These are phyloP conservation scores for Talaromyces stipitatus DNA, from an alignment of 495 filamentous ascomycete genomes.

Conservation along the genomic window DNA sequence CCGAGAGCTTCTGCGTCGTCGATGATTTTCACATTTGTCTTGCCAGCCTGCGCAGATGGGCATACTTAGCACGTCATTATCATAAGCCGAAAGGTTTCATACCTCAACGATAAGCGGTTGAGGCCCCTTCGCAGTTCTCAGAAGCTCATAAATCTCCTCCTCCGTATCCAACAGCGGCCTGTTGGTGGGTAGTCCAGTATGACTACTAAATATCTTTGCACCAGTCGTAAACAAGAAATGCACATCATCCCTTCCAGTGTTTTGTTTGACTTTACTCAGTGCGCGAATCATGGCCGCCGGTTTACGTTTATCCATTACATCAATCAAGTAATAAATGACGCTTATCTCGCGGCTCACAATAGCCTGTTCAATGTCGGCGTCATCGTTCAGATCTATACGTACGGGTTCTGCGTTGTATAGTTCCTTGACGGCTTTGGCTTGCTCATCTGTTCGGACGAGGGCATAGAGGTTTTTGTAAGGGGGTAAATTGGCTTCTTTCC, in stretches of 20 bases:
- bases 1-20: constrained; percentile 27
- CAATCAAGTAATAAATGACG: constrained; percentile 36
- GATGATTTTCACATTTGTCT: constrained; percentile 28
- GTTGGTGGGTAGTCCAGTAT: constrained; percentile 22
- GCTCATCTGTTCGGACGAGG: constrained; percentile 32
- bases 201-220: constrained; percentile 25
- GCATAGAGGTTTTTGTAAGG: constrained; percentile 33
- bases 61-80: constrained; percentile 8
- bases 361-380: constrained; percentile 14
- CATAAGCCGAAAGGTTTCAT: neutral
- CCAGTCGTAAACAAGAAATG: constrained; percentile 38
- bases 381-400: constrained; percentile 20
- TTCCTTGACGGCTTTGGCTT: constrained; percentile 30
- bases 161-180: constrained; percentile 33
- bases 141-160: constrained; percentile 30
- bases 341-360: constrained; percentile 36
- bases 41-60: constrained; percentile 18
- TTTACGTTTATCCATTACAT: constrained; percentile 11
- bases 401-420: constrained; percentile 35
- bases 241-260: constrained; percentile 25
- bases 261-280: constrained; percentile 29
- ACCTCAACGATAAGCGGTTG: constrained; percentile 8
- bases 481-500: constrained; percentile 24
- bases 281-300: constrained; percentile 31
- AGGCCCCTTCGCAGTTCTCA: constrained; percentile 17